phyloP scores from a whole-genome alignment of 2,329 filamentous ascomycete genomes.

The Pseudogymnoascus destructans region DNA sequence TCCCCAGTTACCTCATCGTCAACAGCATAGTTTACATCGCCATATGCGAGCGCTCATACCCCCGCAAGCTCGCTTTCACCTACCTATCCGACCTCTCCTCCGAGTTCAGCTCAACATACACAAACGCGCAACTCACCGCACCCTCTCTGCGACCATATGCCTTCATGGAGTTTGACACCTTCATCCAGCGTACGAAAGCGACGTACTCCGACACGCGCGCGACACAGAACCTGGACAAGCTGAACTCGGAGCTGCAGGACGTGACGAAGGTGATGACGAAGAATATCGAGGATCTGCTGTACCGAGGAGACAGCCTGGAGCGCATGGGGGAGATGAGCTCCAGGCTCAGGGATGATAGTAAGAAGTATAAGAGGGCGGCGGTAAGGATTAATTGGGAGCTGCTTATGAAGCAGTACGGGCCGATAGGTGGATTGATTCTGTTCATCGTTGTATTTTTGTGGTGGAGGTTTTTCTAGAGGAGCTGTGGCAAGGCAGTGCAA shows the following conservation, averaged over 20 bases:
- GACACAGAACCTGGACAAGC: constrained; percentile 80
- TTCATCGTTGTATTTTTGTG: constrained; percentile 79
- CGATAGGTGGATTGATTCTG: constrained; percentile 67
- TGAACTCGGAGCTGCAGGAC: constrained; percentile 94
- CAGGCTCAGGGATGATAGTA: constrained; percentile 77
- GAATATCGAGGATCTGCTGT: constrained; percentile 96
- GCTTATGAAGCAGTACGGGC: constrained; percentile 90
- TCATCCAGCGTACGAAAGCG: constrained; percentile 83
- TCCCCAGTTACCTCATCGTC: constrained; percentile 65
- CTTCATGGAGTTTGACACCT: constrained; percentile 96
- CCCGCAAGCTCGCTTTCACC: constrained; percentile 94
- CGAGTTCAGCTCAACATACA: constrained; percentile 85
- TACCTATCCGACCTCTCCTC: constrained; percentile 85
- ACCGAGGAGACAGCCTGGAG: constrained; percentile 86
- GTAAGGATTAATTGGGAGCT: constrained; percentile 98
- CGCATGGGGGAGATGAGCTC: constrained; percentile 93
- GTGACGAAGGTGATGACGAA: constrained; percentile 99
- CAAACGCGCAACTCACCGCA: constrained; percentile 56
- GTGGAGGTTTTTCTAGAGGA: constrained; percentile 77
- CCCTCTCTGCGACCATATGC: constrained; percentile 77
- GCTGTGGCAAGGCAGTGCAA: neutral
- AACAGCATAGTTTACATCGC: constrained; percentile 79
- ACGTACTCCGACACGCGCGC: constrained; percentile 90
- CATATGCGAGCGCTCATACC: constrained; percentile 88
- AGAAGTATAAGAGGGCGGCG: constrained; percentile 85